A percentile compares a stretch with the other conserved stretches of the same genome.
Conservation (phyloP, 495 filamentous ascomycete genomes). For the Hyaloscypha hepaticicola region DNA sequence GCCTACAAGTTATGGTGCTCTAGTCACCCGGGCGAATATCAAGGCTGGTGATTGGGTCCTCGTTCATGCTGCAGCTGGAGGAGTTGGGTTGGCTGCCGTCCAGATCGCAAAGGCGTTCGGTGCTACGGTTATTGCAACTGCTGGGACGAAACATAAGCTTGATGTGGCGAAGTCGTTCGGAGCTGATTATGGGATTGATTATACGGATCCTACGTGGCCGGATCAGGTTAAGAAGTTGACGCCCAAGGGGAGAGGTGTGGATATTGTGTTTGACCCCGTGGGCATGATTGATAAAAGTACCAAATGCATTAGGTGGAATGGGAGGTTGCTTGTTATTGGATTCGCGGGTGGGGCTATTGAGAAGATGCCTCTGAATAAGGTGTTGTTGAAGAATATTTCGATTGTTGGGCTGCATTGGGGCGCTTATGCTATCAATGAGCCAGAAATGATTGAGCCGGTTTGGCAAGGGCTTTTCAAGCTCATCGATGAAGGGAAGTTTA, state of each 20-base stretch:
- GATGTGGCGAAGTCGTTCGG: conserved; percentile 76
- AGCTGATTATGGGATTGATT: conserved; percentile 81
- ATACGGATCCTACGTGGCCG: conserved; percentile 69
- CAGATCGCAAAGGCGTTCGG: conserved; percentile 91
- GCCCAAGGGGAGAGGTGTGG: conserved; percentile 70
- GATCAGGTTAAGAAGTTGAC: conserved; percentile 74
- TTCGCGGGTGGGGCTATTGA: conserved; percentile 90
- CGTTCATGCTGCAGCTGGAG: conserved; percentile 89
- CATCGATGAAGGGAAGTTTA: conserved; percentile 75
- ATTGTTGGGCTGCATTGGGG: conserved; percentile 93
- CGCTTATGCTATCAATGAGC: conserved; percentile 72
- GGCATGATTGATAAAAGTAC: conserved; percentile 79
- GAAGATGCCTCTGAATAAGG: conserved; percentile 87
- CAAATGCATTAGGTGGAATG: conserved; percentile 92
- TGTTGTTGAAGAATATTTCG: conserved; percentile 90
- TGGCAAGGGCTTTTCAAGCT: conserved; percentile 82
- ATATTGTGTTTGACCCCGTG: conserved; percentile 90
- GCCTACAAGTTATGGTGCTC: conserved; percentile 83
- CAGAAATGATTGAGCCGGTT: conserved; percentile 64
- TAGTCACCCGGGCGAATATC: conserved; percentile 74
- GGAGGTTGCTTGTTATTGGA: conserved; percentile 80
- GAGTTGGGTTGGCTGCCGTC: conserved; percentile 88
- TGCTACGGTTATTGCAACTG: conserved; percentile 87
- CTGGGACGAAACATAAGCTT: conserved; percentile 73
- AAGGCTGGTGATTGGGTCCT: conserved; percentile 83